Base-by-base conservation (phyloP, 768 basidiomycete genomes). In the Paxillus involutus region DNA sequence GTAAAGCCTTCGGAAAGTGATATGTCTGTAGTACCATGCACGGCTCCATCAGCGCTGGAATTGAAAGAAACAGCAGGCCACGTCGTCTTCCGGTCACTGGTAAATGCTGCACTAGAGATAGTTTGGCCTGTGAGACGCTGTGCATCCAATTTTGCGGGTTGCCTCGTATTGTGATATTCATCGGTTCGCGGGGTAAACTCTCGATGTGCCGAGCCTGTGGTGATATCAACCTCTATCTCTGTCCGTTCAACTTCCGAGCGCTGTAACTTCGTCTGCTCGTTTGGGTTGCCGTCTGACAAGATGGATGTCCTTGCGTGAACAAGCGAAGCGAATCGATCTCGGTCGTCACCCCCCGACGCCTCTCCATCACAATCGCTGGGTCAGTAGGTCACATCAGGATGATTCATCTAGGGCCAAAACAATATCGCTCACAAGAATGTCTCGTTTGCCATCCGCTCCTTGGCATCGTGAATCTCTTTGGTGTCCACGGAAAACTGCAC, bases 401-500 rank as follows among this genome's bases (percentile, higher is more conserved):
- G 26, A 26, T 26, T 26, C 6, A 26, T 6, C 26, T 26, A 5
- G 4, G 1, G 26, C 4, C 26, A 26, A 26, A 26, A 26, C 26
- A 26, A 26, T 26, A 35, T 16, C 13, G 45, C 60, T 61, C 40
- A 61, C 59, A 6, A 6, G 35, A 35, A 35, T 35, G 35, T 35
- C 4, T 32, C 32, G 36, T 14, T 14, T 21, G n/a, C 36, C 37
- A 14, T n/a, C 7, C 13, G 24, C 26, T 26, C 24, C 5, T 13
- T 26, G 4, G 26, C 26, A 14, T 8, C 13, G 6, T 26, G 24
- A 2, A 17, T 29, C 3, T 45, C 29, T 32, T 32, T 29, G 9
- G 9, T 45, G 4, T 29, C 5, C 12, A 16, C 13, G 7, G 30
- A 10, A 32, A 45, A 10, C 30, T 32, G 7, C 8, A 17, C 11